Base-by-base conservation (phyloP, 1,139 yeast species). In the Kurtzmaniella quercitrusa region DNA sequence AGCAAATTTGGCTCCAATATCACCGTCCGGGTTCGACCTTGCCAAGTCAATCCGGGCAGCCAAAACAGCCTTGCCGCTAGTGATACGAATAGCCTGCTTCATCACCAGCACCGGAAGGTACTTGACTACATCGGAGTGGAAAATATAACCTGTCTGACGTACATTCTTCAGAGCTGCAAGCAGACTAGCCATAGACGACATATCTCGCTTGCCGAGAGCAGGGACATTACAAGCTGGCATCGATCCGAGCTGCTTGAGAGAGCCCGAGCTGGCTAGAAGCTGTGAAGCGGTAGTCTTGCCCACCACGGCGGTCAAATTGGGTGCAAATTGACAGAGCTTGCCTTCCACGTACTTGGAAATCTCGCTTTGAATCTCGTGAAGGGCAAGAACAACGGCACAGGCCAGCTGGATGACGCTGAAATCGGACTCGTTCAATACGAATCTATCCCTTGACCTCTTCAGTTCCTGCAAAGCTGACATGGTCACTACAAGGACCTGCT, bases 161-260 rank as follows among this genome's bases (percentile, higher is more conserved):
- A 73, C 66, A 8, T 78, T 79, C 34, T 58, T 53, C 23, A 57
- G 46, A 7, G 47, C 48, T 2, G 56, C 54, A 3, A 36, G 2
- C 17, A 19, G 4, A 38, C 53, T 55, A 5, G 60, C 58, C 37
- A 56, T 59, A 0, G 73, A 58, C 18, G 79, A 73, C 17, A 80
- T 63, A 47, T 77, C 74, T 51, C 79, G 77, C 15, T 82, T 79
- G 0, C 97, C 97, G 34, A 89, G 60, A 0, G 95, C 79, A 0
- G 96, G 82, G 8, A 93, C 57, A 57, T 93, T 93, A 52, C 97
- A 86, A 4, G 95, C 75, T 0, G 97, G 96, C 0, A 89, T 80
- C 33, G 67, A 65, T 3, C 91, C 80, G 12, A 93, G 63, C 11
- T 79, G 83, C n/a, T 68, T 66, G 11, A 93, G 60, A 0, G 96